Evolutionary conservation across 2,329 filamentous ascomycete species (phyloP).

Genomic region (Colletotrichum chrysophilum): DNA sequence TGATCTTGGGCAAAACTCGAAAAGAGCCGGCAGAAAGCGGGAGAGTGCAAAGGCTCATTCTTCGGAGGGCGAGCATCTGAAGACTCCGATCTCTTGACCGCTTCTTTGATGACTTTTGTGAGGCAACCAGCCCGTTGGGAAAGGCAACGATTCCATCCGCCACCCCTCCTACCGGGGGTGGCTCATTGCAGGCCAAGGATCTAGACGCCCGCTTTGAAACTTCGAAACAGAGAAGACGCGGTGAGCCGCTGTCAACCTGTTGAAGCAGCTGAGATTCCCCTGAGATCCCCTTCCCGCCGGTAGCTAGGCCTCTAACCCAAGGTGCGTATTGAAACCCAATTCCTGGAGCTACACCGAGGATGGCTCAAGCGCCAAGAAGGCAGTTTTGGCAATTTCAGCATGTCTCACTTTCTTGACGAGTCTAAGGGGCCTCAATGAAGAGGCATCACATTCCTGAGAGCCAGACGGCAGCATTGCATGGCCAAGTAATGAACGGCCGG

Average conservation of each 20-base stretch:
- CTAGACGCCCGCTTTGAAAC: neutral
- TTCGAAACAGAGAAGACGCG: conserved; percentile 6
- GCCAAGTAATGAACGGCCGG: neutral
- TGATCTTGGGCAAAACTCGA: neutral
- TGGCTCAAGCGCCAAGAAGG: neutral
- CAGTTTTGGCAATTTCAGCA: neutral
- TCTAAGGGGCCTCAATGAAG: neutral
- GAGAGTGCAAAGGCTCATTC: neutral
- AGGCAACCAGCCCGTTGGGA: conserved; percentile 7
- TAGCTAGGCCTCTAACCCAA: neutral
- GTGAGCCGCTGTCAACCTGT: conserved; percentile 10
- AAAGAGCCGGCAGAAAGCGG: neutral
- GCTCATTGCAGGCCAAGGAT: neutral
- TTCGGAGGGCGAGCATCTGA: neutral
- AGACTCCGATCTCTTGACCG: neutral
- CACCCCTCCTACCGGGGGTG: neutral
- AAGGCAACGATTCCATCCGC: neutral
- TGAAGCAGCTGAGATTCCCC: neutral
- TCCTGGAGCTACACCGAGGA: neutral
- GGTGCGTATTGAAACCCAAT: neutral
- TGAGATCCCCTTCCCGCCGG: neutral
- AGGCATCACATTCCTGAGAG: neutral
- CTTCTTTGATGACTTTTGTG: conserved; percentile 5
- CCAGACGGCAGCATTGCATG: neutral
- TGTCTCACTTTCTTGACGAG: neutral